Conservation (phyloP, 306 rosid species). For the Medicago truncatula region MtrunA17r5.0-ANR NC_053043.1:34509501-34510000, state of each 20-base stretch:
- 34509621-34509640: conserved; percentile 79
- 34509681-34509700: conserved; percentile 78
- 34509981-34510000: conserved; percentile 78
- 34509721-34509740: conserved; percentile 78
- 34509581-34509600: conserved; percentile 70
- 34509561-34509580: conserved; percentile 87
- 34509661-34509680: conserved; percentile 52
- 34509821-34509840: conserved; percentile 88
- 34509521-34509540: conserved; percentile 83
- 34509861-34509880: conserved; percentile 85
- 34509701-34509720: conserved; percentile 80
- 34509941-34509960: conserved; percentile 83
- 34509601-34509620: conserved; percentile 70
- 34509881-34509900: conserved; percentile 91
- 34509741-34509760: conserved; percentile 74
- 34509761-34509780: conserved; percentile 90
- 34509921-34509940: conserved; percentile 81
- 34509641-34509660: conserved; percentile 72
- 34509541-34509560: conserved; percentile 69
- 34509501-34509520: conserved; percentile 68
- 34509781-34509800: conserved; percentile 79
- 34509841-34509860: conserved; percentile 77
- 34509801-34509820: conserved; percentile 96
- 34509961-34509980: conserved; percentile 93
- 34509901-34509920: conserved; percentile 78